Evolutionary conservation across 805 yeast genomes (phyloP).

Genomic region (Candida koratica): DNA sequence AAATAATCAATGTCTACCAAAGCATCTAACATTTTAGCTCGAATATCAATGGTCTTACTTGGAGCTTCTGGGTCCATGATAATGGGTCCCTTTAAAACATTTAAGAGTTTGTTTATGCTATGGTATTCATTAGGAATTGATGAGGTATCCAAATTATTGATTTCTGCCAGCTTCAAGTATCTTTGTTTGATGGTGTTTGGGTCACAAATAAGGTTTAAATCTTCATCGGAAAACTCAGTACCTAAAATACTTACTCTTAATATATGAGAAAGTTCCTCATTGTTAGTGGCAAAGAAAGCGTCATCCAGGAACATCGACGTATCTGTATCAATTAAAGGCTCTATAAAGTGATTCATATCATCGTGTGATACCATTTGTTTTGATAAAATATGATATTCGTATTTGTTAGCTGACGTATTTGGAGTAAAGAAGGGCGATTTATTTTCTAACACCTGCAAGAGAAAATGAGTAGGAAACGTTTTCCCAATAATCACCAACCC

Average conservation of each 20-base stretch:
- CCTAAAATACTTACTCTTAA: conserved; percentile 51
- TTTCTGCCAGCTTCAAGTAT: conserved; percentile 35
- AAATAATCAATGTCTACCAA: conserved; percentile 56
- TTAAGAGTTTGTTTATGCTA: conserved; percentile 58
- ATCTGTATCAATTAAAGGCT: conserved; percentile 6
- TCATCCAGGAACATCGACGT: conserved; percentile 26
- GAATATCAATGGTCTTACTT: conserved; percentile 51
- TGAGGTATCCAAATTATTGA: conserved; percentile 28
- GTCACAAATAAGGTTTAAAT: conserved; percentile 44
- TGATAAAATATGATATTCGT: conserved; percentile 34
- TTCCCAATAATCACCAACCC: conserved; percentile 27
- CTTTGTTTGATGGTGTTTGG: conserved; percentile 49
- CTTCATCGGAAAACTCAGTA: conserved; percentile 40
- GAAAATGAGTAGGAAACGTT: conserved; percentile 27
- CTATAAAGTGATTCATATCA: conserved; percentile 22
- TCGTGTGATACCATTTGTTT: conserved; percentile 23
- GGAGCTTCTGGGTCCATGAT: conserved; percentile 40
- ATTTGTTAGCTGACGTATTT: conserved; percentile 22
- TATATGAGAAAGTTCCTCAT: conserved; percentile 21
- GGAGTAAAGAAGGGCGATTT: conserved; percentile 17
- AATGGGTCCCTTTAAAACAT: conserved; percentile 67
- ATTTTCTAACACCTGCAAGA: conserved; percentile 25
- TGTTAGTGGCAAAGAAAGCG: conserved; percentile 28
- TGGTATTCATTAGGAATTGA: conserved; percentile 50
- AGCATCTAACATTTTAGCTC: conserved; percentile 50